A percentile compares a stretch with the other conserved stretches of the same genome.
These are phyloP conservation scores for Colletotrichum liaoningense DNA, from an alignment of 2,329 filamentous ascomycete species.

Conservation along the genomic window DNA sequence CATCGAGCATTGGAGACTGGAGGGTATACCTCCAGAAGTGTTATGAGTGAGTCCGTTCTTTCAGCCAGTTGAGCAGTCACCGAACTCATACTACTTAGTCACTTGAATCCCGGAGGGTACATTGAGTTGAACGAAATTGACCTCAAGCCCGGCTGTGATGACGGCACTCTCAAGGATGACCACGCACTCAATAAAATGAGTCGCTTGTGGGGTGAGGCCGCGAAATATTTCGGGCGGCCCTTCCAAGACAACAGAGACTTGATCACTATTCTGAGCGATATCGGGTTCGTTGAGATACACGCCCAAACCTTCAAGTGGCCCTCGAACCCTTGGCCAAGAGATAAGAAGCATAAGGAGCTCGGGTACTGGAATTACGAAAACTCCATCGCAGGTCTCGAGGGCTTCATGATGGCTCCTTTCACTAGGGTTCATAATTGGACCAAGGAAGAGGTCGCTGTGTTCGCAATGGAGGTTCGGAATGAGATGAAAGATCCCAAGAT, in stretches of 20 bases:
- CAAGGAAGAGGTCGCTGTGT: slow-evolving; percentile 43
- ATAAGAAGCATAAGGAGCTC: slow-evolving; percentile 46
- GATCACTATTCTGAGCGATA: slow-evolving; percentile 35
- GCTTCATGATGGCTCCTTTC: slow-evolving; percentile 43
- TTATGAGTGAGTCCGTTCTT: slow-evolving; percentile 39
- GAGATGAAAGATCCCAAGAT: slow-evolving; percentile 43
- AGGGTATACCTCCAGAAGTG: slow-evolving; percentile 48
- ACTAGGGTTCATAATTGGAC: slow-evolving; percentile 44
- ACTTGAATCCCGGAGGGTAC: slow-evolving; percentile 55
- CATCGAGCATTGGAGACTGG: slow-evolving; percentile 46
- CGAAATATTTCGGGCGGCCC: not conserved
- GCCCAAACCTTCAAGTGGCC: slow-evolving; percentile 40
- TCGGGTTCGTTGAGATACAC: slow-evolving; percentile 47
- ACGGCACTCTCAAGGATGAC: slow-evolving; percentile 48
- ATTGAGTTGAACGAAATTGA: slow-evolving; percentile 55
- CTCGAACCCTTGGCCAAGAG: slow-evolving; percentile 49
- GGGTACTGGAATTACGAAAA: slow-evolving; percentile 47
- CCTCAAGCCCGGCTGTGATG: slow-evolving; percentile 52
- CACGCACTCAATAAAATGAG: slow-evolving; percentile 41
- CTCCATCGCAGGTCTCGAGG: slow-evolving; percentile 43
- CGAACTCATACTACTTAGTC: slow-evolving; percentile 16
- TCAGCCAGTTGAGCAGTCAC: no score
- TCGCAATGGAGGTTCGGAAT: slow-evolving; percentile 44
- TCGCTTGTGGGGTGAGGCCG: not conserved
- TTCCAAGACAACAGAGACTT: not conserved